Base-by-base conservation (phyloP, 257 asterid species). In the Schizonepeta tenuifolia region DNA sequence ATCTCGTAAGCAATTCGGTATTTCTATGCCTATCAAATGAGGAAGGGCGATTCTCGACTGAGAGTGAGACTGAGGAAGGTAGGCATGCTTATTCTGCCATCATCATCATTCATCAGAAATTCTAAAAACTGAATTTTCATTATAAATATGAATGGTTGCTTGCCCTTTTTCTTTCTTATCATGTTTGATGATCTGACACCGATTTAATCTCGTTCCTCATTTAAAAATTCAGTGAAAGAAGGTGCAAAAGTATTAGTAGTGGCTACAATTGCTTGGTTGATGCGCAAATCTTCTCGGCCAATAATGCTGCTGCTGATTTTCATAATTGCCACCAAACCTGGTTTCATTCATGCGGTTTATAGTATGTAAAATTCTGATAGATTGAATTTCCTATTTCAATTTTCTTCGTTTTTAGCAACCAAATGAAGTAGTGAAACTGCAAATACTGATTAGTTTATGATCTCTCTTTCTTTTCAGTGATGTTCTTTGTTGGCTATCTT, bases 221-320 rank as follows among this genome's bases (percentile, higher is more conserved):
- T 31, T 68, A 68, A 12, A 8, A 63, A 83, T 80, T 78, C 89
- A 95, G 99, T 87, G 82, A 90, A 86, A 80, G 99, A 88, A 83
- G 98, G 90, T 78, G 90, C 98, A 43, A 87, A 85, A 84, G 97
- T 95, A 18, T 75, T 95, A 76, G 86, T 92, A 67, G 98, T 95
- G 83, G 99, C 99, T 69, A 95, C 99, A 72, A 77, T 95, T 80
- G 98, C 97, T 80, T 95, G 99, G 99, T 96, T 93, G 50, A 81
- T 92, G 77, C 92, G 96, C 40, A 95, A 95, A 86, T 83, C 91
- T 80, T 95, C 99, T 79, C 95, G 97, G 63, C 88, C 98, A 21
- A 88, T 92, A 55, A 86, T 90, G 93, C 86, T 92, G 81, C 80
- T 87, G 81, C 86, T 90, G 77, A 92, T 92, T 70, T 95, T 95